phyloP scores from a whole-genome alignment of 176 grass and related monocot genomes.

The Aegilops sharonensis region DNA sequence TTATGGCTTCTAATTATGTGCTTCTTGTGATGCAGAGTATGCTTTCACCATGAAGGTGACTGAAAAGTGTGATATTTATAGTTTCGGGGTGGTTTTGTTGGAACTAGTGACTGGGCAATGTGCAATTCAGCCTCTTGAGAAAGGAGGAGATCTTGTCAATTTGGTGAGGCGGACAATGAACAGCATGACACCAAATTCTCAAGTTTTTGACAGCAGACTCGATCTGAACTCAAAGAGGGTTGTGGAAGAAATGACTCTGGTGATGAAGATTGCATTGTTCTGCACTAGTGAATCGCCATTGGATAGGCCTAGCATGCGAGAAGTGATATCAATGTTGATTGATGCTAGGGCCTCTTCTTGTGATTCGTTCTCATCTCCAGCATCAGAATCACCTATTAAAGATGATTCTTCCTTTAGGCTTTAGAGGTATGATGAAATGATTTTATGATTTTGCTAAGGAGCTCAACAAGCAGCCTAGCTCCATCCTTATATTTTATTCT shows the following conservation, averaged over 20 bases:
- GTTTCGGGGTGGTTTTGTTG: constrained; percentile 84
- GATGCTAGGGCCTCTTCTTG: constrained; percentile 62
- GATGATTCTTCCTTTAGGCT: constrained; percentile 25
- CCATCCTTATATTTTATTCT: constrained; percentile 4
- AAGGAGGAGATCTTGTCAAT: constrained; percentile 99
- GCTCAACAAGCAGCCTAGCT: background rate
- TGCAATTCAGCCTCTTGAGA: constrained; percentile 89
- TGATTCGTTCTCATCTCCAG: constrained; percentile 51
- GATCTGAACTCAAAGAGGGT: constrained; percentile 52
- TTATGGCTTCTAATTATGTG: constrained; percentile 28
- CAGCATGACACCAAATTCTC: constrained; percentile 32
- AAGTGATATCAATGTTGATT: constrained; percentile 93
- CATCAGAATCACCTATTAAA: constrained; percentile 47
- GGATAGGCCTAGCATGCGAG: constrained; percentile 92
- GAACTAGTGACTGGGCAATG: constrained; percentile 85
- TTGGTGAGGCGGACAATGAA: constrained; percentile 66
- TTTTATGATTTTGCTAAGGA: background rate
- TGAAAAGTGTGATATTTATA: constrained; percentile 94
- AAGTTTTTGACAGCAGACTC: constrained; percentile 74
- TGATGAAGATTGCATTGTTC: constrained; percentile 90
- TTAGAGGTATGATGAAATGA: constrained; percentile 39
- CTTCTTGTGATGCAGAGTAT: constrained; percentile 63
- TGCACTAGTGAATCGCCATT: constrained; percentile 84
- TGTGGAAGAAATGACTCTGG: constrained; percentile 73
- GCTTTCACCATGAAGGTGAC: constrained; percentile 99